phyloP scores from a whole-genome alignment of 2,329 filamentous ascomycete genomes.

The Fusarium veterinarium region DNA sequence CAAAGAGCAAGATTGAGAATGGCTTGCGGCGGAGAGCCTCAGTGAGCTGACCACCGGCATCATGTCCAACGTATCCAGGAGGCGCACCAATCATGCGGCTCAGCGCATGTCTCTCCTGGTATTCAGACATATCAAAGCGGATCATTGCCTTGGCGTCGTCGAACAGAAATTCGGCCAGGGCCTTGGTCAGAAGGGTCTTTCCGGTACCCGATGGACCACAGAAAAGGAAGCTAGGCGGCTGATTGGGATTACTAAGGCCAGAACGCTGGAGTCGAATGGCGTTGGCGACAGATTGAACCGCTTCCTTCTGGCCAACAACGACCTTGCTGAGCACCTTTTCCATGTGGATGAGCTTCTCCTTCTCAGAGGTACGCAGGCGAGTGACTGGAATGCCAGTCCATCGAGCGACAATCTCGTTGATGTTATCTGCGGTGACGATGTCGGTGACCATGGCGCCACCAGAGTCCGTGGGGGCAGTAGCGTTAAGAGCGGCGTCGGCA shows the following conservation, averaged over 20 bases:
- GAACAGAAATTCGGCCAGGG: constrained; percentile 96
- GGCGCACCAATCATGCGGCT: constrained; percentile 98
- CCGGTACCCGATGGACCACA: constrained; percentile 98
- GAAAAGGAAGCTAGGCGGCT: constrained; percentile 98
- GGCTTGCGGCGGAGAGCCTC: constrained; percentile 93
- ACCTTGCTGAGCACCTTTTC: constrained; percentile 85
- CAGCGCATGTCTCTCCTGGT: constrained; percentile 95
- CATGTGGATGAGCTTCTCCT: constrained; percentile 99
- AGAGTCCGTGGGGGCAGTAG: constrained; percentile 63
- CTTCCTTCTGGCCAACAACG: constrained; percentile 94
- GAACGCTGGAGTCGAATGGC: constrained; percentile 95
- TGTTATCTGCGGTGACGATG: constrained; percentile 94
- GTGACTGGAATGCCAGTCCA: constrained; percentile 99
- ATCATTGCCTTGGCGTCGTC: constrained; percentile 98
- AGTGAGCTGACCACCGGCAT: constrained; percentile 94
- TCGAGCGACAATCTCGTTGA: constrained; percentile 96
- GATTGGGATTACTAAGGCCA: constrained; percentile 93
- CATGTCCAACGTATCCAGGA: constrained; percentile 96
- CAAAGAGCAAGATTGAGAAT: constrained; percentile 97
- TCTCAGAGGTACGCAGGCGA: constrained; percentile 91
- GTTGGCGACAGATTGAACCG: constrained; percentile 92
- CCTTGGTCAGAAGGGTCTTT: constrained; percentile 97
- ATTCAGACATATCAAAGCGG: constrained; percentile 99
- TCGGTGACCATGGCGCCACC: constrained; percentile 86
- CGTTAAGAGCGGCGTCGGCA: constrained; percentile 77